These are phyloP conservation scores for Alternaria alternata DNA, from an alignment of 2,329 filamentous ascomycete species.

Conservation along the genomic window DNA sequence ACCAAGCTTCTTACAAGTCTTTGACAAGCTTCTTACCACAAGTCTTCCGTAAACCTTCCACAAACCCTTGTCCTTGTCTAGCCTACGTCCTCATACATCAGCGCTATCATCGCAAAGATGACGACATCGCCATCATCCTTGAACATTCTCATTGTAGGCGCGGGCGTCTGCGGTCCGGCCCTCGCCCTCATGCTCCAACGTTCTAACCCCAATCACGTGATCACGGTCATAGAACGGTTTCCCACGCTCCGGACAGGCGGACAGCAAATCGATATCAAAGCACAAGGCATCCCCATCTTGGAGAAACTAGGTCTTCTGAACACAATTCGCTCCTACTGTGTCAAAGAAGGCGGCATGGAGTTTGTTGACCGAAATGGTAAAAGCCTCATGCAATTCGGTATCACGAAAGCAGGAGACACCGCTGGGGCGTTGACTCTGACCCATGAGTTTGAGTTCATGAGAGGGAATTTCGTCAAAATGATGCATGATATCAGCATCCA, in stretches of 20 bases:
- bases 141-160: constrained; percentile 42
- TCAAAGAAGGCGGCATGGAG: constrained; percentile 51
- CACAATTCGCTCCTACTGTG: constrained; percentile 41
- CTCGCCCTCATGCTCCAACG: constrained; percentile 61
- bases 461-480: constrained; percentile 45
- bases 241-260: constrained; percentile 55
- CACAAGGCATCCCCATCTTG: constrained; percentile 52
- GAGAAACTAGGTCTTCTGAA: constrained; percentile 51
- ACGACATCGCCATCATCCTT: constrained; percentile 13
- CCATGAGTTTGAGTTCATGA: constrained; percentile 44
- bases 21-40: no score
- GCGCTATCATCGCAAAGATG: neutral
- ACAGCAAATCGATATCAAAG: constrained; percentile 58
- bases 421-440: constrained; percentile 30
- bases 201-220: constrained; percentile 45
- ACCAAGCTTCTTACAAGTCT: no score
- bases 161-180: constrained; percentile 43
- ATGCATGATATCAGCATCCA: constrained; percentile 32
- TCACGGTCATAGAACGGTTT: constrained; percentile 56
- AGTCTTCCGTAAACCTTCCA: no score
- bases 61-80: no score
- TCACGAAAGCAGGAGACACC: constrained; percentile 51
- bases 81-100: neutral
- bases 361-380: constrained; percentile 42
- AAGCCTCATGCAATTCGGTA: constrained; percentile 22